Evolutionary conservation across 306 rosid species (phyloP), one percentile per base, ranked within the genome.

Genomic region (Citrullus colocynthis): DNA sequence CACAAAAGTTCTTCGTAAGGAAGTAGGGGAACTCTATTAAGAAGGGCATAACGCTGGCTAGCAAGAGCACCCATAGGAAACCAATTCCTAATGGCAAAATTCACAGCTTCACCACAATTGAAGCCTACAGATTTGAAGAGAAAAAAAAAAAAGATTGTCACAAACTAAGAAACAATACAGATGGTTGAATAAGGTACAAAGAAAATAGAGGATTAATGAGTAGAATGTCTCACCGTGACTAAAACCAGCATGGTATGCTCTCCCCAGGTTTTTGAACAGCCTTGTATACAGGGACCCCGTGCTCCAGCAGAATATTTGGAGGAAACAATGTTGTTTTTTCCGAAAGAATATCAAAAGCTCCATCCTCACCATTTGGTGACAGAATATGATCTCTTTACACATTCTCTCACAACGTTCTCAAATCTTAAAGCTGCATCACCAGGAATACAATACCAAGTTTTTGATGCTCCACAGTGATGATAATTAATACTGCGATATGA

Each of bases 41-140:
- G 98, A 83, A 77, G 78, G 10, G 99, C 90, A 85, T 96, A 95
- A 78, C 96, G 91, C 76, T 84, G 90, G 89, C 97, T 92, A 51
- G 98, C 97, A 82, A 88, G 80, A 82, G 93, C 98, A 37, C 98
- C 98, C 79, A 92, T 73, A 64, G 93, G 97, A 85, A 96, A 96
- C 99, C 99, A 96, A 87, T 90, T 92, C 36, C 96, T 93, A 80
- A 91, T 81, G 24, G 99, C 99, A 81, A 96, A 92, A 86, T 96
- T 96, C 86, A 96, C 98, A 9, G 99, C 99, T 83, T 96, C 99
- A 36, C 99, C 99, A 77, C 98, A 92, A 82, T 96, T 96, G 82
- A 96, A 96, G 80, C 99, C 99, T 96, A 80, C 13, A 86, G 63
- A 81, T 81, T 48, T 69, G 82, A 63, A 2, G 21, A 41, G 81